Evolutionary conservation across 2,329 filamentous ascomycete genomes (phyloP).

Genomic region (Kalaharituber pfeilii): DNA sequence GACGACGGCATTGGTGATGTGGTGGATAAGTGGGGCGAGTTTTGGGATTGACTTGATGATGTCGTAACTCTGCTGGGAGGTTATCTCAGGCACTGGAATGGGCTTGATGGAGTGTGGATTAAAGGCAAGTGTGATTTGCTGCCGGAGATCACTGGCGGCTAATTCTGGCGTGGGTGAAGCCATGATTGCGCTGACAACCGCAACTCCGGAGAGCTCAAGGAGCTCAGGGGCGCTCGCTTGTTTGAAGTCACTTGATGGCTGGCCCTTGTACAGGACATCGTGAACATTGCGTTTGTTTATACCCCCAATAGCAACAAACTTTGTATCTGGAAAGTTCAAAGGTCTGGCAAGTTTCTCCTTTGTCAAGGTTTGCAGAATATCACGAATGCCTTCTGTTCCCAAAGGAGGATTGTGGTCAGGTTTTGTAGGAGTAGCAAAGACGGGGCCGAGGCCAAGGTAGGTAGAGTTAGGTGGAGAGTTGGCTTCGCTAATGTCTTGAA

Average conservation of each 20-base stretch:
- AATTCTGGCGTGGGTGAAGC: conserved; percentile 48
- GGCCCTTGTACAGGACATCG: conserved; percentile 54
- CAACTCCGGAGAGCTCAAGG: conserved; percentile 60
- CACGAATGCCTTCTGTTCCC: conserved; percentile 51
- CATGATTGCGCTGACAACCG: conserved; percentile 79
- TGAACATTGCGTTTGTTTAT: conserved; percentile 62
- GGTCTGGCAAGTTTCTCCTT: conserved; percentile 28
- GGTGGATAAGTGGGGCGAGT: conserved; percentile 62
- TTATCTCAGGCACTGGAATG: not conserved
- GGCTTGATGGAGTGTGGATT: conserved; percentile 12
- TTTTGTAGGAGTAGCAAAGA: conserved; percentile 69
- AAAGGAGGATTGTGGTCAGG: conserved; percentile 22
- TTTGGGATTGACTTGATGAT: conserved; percentile 45
- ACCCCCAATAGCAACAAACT: conserved; percentile 73
- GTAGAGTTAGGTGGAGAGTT: conserved; percentile 45
- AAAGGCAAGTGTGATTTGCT: conserved; percentile 33
- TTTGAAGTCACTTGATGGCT: conserved; percentile 17
- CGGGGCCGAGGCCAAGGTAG: conserved; percentile 79
- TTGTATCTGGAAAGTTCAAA: conserved; percentile 30
- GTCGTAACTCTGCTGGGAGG: not conserved
- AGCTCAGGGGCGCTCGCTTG: conserved; percentile 22
- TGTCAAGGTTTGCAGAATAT: conserved; percentile 40
- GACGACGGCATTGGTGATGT: conserved; percentile 94
- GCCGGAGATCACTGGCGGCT: conserved; percentile 42
- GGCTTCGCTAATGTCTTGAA: conserved; percentile 29